Base-by-base conservation (phyloP, 2,329 filamentous ascomycete species). In the Madurella mycetomatis region DNA sequence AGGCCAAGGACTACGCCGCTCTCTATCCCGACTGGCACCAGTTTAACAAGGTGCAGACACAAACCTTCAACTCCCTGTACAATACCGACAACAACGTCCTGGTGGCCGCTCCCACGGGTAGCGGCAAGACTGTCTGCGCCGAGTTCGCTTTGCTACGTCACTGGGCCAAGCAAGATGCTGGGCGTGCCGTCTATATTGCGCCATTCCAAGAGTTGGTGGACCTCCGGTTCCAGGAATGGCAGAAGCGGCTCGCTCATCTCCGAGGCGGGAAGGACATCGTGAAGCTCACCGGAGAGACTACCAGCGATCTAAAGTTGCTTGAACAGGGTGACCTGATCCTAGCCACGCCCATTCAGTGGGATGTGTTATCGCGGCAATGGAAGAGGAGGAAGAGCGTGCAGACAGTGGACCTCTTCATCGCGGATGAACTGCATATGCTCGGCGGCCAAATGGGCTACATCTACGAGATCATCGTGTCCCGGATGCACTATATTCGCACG, bases 11-110 rank as follows among this genome's bases (percentile, higher is more conserved):
- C 58, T 96, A 88, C 65, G 81, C 87, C 56, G 80, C 82, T 19
- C 74, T 99, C 17, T 99, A 96, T 67, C 85, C 89, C 3, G 78
- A 87, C 31, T 95, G 90, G 85, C 81, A 84, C 53, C 84, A 88
- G 59, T 99, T 99, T 78, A 99, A 99, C 76, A 94, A 94, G 69
- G 88, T 99, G 12, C 95, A 99, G 71, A 96, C 94, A 0, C 94
- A 99, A 69, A 90, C 90, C 0, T 99, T 97, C 77, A 96, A 96
- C 67, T 91, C 92, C 1, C 76, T 99, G 0, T 97, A 90, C 69
- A 86, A 88, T 46, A 88, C 89, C 0, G 89, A 97, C 67, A 90
- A 97, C 64, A 97, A 95, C 65, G 91, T 96, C 18, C 90, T 99
- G 59, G 76, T 99, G 59, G 92, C 90, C 44, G 87, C 92, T n/a